Conservation (phyloP, 192 early-diverging fungal species). For the Entomortierella lignicola region DNA sequence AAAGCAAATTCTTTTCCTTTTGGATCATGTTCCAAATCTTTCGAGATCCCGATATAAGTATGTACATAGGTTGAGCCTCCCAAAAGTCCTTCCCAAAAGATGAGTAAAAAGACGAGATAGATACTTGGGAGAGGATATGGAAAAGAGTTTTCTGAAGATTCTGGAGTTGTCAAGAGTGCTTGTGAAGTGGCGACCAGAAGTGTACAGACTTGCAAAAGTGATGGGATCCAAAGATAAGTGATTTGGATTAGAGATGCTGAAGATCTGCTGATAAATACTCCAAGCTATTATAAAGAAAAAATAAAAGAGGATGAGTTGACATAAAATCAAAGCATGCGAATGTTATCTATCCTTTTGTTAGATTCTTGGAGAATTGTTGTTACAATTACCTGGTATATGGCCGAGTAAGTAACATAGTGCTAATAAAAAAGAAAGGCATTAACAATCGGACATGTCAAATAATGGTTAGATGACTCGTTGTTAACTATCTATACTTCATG, state of each 20-base stretch:
- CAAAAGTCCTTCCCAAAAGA: constrained; percentile 58
- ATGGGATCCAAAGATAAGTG: constrained; percentile 52
- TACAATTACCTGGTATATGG: constrained; percentile 58
- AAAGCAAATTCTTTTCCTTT: constrained; percentile 56
- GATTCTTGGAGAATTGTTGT: too few species aligned
- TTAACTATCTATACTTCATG: background rate
- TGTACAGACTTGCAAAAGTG: constrained; percentile 36
- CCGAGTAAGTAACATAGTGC: constrained; percentile 59
- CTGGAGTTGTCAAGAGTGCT: constrained; percentile 20
- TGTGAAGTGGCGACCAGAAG: constrained; percentile 38
- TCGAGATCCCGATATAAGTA: constrained; percentile 49
- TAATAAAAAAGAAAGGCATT: background rate
- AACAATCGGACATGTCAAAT: too few species aligned
- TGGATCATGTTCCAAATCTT: constrained; percentile 40
- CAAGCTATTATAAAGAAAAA: constrained; percentile 19
- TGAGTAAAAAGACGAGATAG: constrained; percentile 50
- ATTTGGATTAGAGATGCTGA: constrained; percentile 46
- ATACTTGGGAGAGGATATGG: constrained; percentile 45
- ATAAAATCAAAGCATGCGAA: background rate
- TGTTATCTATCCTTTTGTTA: too few species aligned
- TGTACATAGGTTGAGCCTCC: constrained; percentile 61
- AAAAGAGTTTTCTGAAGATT: background rate
- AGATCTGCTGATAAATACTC: constrained; percentile 58
- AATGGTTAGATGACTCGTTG: too few species aligned
- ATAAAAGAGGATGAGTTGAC: background rate